Conservation (phyloP, 768 basidiomycete species). For the Mycena kentingensis region DNA sequence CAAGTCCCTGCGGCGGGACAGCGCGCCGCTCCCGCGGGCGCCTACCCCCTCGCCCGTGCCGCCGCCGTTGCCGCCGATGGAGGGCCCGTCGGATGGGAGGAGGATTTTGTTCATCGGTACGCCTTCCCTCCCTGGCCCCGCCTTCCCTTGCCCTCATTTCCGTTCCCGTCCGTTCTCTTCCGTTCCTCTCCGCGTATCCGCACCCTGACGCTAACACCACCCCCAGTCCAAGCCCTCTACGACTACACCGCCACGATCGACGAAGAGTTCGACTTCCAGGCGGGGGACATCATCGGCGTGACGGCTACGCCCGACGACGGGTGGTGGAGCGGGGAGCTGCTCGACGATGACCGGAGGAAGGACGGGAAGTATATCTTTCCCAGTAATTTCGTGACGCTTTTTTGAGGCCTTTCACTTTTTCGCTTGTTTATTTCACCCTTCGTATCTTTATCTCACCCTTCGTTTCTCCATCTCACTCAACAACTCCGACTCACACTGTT, state of each 20-base stretch:
- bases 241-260: constrained; percentile 79
- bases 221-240: constrained; percentile 82
- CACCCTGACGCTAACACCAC: constrained; percentile 8
- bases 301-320: constrained; percentile 92
- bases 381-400: constrained; percentile 60
- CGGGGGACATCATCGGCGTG: constrained; percentile 92
- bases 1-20: neutral
- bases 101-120: constrained; percentile 85
- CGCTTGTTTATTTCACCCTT: too few relatives aligned
- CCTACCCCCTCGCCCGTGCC: constrained; percentile 36
- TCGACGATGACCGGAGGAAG: constrained; percentile 71
- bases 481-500: too few relatives aligned
- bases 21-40: constrained; percentile 36
- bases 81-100: constrained; percentile 55
- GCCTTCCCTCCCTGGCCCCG: constrained; percentile 29
- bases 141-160: neutral
- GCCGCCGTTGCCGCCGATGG: neutral
- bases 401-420: too few relatives aligned
- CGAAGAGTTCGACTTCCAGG: constrained; percentile 94
- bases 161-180: neutral
- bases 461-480: too few relatives aligned
- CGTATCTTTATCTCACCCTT: too few relatives aligned
- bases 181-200: neutral
- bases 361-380: constrained; percentile 78
- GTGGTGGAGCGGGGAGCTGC: constrained; percentile 91